Evolutionary conservation across 1,284 basidiomycete genomes (phyloP).

Genomic region (Cystobasidium pallidum): DNA sequence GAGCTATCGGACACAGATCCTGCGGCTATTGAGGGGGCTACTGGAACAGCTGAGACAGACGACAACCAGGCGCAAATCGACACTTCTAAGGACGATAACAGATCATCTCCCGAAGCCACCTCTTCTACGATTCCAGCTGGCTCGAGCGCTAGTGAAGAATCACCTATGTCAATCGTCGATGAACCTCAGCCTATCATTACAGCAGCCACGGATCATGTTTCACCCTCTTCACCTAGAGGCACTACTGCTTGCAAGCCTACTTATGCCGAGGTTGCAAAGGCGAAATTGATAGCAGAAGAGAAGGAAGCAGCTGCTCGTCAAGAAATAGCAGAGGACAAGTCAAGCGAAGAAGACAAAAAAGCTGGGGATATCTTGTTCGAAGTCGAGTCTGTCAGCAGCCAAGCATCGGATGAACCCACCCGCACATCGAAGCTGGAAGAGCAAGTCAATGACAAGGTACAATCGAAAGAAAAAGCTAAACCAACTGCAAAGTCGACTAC

Average conservation of each 20-base stretch:
- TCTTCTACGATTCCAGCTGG: too few species aligned
- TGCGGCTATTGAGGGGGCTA: too few species aligned
- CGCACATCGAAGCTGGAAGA: neutral
- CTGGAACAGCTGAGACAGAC: too few species aligned
- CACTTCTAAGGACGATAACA: too few species aligned
- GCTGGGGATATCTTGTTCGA: conserved; percentile 10
- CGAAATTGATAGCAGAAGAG: neutral
- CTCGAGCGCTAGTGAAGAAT: neutral
- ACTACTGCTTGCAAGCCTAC: neutral
- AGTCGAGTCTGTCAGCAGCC: conserved; percentile 16
- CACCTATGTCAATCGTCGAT: neutral
- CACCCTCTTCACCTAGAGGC: neutral
- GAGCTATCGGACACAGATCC: too few species aligned
- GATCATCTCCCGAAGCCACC: conserved; percentile 5
- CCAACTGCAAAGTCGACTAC: neutral
- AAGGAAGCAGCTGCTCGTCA: neutral
- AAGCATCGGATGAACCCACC: neutral
- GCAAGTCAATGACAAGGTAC: neutral
- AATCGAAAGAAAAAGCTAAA: neutral
- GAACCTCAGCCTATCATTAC: neutral
- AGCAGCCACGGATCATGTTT: neutral
- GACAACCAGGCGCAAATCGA: too few species aligned
- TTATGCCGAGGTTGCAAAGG: conserved; percentile 6
- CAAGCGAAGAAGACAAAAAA: conserved; percentile 1
- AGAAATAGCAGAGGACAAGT: neutral